These are phyloP conservation scores for Deinandra increscens DNA, from an alignment of 129 eudicot genomes.

Conservation along the genomic window DNA sequence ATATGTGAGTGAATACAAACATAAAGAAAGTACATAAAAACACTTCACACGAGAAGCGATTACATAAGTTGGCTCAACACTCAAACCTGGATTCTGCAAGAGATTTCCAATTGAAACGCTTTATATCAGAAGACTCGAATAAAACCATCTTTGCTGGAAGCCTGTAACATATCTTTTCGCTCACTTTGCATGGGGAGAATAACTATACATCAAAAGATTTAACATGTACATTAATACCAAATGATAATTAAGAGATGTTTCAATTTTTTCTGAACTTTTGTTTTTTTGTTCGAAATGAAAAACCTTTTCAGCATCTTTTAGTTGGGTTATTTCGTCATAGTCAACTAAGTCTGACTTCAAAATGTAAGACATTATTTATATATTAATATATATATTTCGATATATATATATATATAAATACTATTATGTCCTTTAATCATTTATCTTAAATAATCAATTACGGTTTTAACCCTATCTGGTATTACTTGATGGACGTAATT, in stretches of 20 bases:
- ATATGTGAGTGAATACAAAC: too few species aligned
- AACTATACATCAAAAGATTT: not conserved
- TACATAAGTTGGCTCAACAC: not conserved
- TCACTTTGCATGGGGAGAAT: not conserved
- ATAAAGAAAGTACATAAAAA: too few species aligned
- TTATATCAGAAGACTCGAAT: not conserved
- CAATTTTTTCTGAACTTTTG: not conserved
- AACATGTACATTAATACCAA: not conserved
- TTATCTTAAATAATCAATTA: too few species aligned
- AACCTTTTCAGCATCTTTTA: not conserved
- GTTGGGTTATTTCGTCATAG: not conserved
- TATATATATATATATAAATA: too few species aligned
- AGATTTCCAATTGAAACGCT: not conserved
- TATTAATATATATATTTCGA: too few species aligned
- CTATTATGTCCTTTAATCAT: too few species aligned
- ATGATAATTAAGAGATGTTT: not conserved
- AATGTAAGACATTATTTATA: too few species aligned
- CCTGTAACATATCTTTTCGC: not conserved
- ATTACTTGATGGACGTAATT: too few species aligned
- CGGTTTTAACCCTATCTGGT: too few species aligned
- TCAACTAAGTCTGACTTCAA: not conserved
- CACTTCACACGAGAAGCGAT: too few species aligned
- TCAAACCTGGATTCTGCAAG: not conserved
- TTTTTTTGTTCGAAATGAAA: not conserved
- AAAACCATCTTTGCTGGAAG: too few species aligned